Conservation (phyloP, 805 yeast species). For the Candida sonorensis region DNA sequence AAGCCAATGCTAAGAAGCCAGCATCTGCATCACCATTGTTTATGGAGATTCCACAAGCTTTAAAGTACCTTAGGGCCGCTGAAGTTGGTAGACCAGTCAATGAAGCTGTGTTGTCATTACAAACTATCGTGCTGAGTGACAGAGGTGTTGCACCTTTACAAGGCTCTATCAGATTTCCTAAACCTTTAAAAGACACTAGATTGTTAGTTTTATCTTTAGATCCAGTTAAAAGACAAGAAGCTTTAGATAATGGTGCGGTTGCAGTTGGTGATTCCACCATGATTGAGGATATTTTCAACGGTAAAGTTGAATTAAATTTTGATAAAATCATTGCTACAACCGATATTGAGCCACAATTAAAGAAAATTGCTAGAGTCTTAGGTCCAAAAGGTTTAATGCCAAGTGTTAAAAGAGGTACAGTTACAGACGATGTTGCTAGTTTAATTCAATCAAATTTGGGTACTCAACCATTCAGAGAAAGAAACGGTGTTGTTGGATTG, state of each 20-base stretch:
- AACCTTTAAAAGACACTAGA: slow-evolving; percentile 57
- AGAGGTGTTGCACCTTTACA: slow-evolving; percentile 70
- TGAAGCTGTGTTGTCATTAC: slow-evolving; percentile 64
- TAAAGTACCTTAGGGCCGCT: slow-evolving; percentile 76
- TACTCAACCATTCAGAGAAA: slow-evolving; percentile 73
- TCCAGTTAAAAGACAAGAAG: slow-evolving; percentile 43
- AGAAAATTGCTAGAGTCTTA: slow-evolving; percentile 65
- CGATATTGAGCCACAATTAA: slow-evolving; percentile 59
- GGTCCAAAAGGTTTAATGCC: slow-evolving; percentile 94
- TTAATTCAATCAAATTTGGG: slow-evolving; percentile 55
- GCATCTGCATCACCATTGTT: slow-evolving; percentile 51
- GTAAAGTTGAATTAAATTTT: slow-evolving; percentile 47
- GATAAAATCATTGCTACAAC: slow-evolving; percentile 84
- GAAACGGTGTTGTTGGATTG: slow-evolving; percentile 49
- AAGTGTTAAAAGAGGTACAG: slow-evolving; percentile 77
- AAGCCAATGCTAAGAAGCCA: slow-evolving; percentile 33
- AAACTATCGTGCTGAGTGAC: slow-evolving; percentile 60
- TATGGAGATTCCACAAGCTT: slow-evolving; percentile 66
- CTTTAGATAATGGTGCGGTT: slow-evolving; percentile 54
- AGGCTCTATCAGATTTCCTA: slow-evolving; percentile 70
- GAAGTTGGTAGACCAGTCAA: slow-evolving; percentile 79
- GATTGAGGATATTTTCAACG: slow-evolving; percentile 51
- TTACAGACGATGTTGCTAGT: slow-evolving; percentile 53
- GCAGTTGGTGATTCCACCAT: slow-evolving; percentile 69
- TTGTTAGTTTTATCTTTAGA: slow-evolving; percentile 64